Evolutionary conservation across 176 grass and related monocot species (phyloP), one percentile per base, ranked within the genome.

Genomic region (Triticum urartu): DNA sequence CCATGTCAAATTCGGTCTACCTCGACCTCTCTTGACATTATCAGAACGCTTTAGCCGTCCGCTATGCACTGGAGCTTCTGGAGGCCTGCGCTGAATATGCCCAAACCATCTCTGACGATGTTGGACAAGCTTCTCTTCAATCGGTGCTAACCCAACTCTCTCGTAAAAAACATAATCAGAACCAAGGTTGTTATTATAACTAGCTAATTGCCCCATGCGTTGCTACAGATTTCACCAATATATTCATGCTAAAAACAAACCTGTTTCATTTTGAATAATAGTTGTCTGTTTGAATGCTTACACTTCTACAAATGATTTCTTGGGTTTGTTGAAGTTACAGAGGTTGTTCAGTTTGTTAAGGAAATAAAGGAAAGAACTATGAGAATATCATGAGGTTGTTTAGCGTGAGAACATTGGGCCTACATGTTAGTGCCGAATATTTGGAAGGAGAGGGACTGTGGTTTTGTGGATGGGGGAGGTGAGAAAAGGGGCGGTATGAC

Each of bases 231-330:
- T 36, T 69, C 66, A 69, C 15, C 33, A 36, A 10, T 69, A 35
- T 35, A 69, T 69, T 69, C 66, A 21, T 69, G 30, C 32, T 69
- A 69, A 35, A 69, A 69, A 69, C 17, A 69, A 69, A 36, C 66
- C 32, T 33, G 66, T 36, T 68, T 36, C 66, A 69, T 69, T 69
- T 73, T 43, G n/a, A 73, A 73, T 45, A 73, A 45, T 73, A 73
- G 12, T 73, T 25, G n/a, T 47, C 5, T 43, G 11, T 26, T 73
- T 47, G 11, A 40, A 47, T 47, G 22, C n/a, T 73, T 72, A 72
- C 69, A 24, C 21, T 72, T 72, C 6, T 45, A 72, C 11, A 72
- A 7, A 72, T 2, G 11, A 45, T 72, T 72, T 72, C 38, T 73
- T 45, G n/a, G 39, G n/a, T 26, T 47, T 73, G 5, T 25, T 47